Conservation (phyloP, 495 filamentous ascomycete species). For the Poronia punctata region DNA sequence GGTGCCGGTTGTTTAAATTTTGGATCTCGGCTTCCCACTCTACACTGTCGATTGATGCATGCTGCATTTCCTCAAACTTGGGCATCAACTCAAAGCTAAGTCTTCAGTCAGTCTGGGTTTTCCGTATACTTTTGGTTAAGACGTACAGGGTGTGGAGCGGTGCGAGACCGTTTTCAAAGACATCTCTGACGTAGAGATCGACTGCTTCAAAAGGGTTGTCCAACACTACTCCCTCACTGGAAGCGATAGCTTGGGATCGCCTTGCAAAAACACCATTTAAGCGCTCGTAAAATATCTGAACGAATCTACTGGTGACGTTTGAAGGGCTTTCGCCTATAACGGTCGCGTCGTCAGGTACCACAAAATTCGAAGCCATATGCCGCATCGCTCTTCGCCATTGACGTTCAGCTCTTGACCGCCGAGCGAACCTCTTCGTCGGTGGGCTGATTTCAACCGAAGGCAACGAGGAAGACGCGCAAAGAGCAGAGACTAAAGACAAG, state of each 20-base stretch:
- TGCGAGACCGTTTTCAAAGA: constrained; percentile 7
- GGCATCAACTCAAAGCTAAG: constrained; percentile 18
- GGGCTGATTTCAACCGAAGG: constrained; percentile 8
- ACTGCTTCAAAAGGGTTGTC: constrained; percentile 16
- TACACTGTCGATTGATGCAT: background rate
- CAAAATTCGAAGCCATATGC: constrained; percentile 7
- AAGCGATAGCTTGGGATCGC: background rate
- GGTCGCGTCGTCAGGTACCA: constrained; percentile 13
- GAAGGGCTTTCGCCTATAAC: background rate
- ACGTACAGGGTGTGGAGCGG: constrained; percentile 23
- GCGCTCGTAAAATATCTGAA: constrained; percentile 20
- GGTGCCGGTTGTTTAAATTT: constrained; percentile 10
- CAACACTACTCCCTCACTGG: background rate
- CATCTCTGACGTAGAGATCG: constrained; percentile 7
- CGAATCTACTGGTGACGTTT: background rate
- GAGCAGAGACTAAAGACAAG: constrained; percentile 14
- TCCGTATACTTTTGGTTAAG: background rate
- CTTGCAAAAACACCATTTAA: constrained; percentile 3
- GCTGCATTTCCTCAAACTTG: background rate
- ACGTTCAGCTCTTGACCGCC: background rate
- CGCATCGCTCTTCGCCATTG: constrained; percentile 8
- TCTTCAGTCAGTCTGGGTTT: constrained; percentile 4
- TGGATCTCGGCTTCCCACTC: constrained; percentile 17
- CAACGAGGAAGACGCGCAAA: constrained; percentile 11
- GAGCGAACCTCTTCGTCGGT: constrained; percentile 8